Evolutionary conservation across 2,329 filamentous ascomycete species (phyloP).

Genomic region (Onygenales sp.): DNA sequence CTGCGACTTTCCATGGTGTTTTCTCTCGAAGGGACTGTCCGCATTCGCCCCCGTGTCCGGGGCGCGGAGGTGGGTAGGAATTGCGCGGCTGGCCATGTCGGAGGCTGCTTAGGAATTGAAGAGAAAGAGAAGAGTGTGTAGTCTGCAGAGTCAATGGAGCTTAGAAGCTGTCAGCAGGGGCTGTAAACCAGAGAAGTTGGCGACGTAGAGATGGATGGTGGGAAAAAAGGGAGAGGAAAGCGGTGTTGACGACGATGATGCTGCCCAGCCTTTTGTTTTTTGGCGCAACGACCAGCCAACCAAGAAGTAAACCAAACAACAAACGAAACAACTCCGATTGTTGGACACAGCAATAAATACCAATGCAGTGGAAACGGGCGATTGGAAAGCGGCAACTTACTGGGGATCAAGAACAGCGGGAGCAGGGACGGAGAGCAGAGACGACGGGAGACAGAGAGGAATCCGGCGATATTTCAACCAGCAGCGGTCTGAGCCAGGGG

Average conservation of each 20-base stretch:
- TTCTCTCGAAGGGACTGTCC: slow-evolving; percentile 31
- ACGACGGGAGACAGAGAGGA: not conserved
- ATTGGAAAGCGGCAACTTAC: too few species aligned
- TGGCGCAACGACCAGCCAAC: too few species aligned
- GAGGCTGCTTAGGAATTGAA: slow-evolving; percentile 1
- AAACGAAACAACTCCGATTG: too few species aligned
- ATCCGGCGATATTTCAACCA: not conserved
- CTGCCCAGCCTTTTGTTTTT: not conserved
- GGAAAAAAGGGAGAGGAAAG: not conserved
- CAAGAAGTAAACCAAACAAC: too few species aligned
- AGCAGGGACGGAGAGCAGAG: slow-evolving; percentile 8
- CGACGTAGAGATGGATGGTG: not conserved
- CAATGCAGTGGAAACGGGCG: too few species aligned
- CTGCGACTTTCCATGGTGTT: slow-evolving; percentile 47
- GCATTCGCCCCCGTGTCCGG: slow-evolving; percentile 35
- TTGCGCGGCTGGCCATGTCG: slow-evolving; percentile 65
- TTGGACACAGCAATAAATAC: too few species aligned
- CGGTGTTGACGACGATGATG: not conserved
- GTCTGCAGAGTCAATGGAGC: not conserved
- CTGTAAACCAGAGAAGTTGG: slow-evolving; percentile 5
- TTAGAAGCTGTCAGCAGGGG: slow-evolving; percentile 2
- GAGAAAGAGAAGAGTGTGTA: not conserved
- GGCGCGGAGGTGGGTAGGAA: slow-evolving; percentile 69
- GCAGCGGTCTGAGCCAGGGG: not conserved
- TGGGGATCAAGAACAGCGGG: not conserved